Conservation (phyloP, 768 basidiomycete species). For the Suillus ampliporus region DNA sequence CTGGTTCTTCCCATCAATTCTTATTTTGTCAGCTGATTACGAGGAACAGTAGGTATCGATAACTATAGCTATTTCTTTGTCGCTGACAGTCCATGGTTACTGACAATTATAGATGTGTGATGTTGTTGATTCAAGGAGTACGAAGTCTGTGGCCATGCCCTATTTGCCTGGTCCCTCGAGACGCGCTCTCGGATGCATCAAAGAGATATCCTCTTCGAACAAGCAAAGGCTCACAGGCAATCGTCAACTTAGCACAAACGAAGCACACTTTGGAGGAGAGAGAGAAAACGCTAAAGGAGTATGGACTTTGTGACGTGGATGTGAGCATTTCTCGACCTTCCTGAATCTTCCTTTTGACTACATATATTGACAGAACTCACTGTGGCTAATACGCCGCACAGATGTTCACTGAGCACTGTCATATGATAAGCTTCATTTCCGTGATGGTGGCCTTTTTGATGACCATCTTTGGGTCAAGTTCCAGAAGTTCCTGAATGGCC, state of each 20-base stretch:
- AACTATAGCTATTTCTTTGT: neutral
- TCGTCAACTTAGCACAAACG: neutral
- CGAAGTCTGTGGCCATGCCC: neutral
- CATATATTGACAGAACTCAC: neutral
- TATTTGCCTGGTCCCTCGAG: neutral
- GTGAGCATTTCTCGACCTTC: neutral
- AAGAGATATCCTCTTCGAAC: neutral
- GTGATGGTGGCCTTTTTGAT: neutral
- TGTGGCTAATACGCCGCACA: neutral
- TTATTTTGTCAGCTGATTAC: neutral
- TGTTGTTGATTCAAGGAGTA: neutral
- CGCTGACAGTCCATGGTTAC: neutral
- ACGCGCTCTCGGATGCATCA: neutral
- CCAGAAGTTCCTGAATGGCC: neutral
- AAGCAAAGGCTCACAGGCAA: neutral
- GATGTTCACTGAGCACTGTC: neutral
- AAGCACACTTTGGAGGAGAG: neutral
- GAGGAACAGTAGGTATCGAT: neutral
- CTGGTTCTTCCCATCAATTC: neutral
- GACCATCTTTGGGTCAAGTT: neutral
- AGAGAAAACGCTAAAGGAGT: neutral
- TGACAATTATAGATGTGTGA: neutral
- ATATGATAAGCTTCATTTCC: neutral
- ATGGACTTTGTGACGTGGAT: neutral
- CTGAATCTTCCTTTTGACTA: neutral